These are phyloP conservation scores for Diplodia scrobiculata DNA, from an alignment of 2,329 filamentous ascomycete genomes.

Conservation along the genomic window DNA sequence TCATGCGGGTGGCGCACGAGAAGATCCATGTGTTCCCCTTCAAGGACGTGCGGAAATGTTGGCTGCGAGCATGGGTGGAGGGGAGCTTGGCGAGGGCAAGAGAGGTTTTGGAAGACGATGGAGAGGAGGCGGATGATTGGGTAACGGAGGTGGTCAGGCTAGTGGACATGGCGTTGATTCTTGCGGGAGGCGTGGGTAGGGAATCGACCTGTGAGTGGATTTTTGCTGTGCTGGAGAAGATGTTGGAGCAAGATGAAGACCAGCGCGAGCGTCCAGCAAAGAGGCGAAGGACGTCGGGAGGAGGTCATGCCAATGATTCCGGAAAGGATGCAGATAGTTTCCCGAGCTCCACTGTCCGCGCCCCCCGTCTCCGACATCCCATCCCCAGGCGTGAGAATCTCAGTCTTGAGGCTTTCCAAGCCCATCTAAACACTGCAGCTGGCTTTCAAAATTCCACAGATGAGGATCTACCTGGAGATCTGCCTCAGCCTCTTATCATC, in stretches of 20 bases:
- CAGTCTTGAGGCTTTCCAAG: slow-evolving; percentile 39
- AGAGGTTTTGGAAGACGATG: slow-evolving; percentile 34
- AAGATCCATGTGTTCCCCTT: slow-evolving; percentile 72
- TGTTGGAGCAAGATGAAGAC: slow-evolving; percentile 39
- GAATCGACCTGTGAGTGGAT: slow-evolving; percentile 7
- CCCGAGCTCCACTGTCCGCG: slow-evolving; percentile 42
- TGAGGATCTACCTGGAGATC: slow-evolving; percentile 1
- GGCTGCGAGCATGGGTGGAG: slow-evolving; percentile 72
- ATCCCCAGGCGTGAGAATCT: slow-evolving; percentile 28
- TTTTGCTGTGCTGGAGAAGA: slow-evolving; percentile 12
- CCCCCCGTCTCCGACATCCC: slow-evolving; percentile 1
- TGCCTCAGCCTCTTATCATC: slow-evolving; percentile 65
- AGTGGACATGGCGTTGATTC: slow-evolving; percentile 76
- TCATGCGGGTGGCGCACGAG: slow-evolving; percentile 63
- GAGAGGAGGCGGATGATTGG: slow-evolving; percentile 43
- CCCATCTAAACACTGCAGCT: slow-evolving; percentile 31
- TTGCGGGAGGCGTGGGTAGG: slow-evolving; percentile 53
- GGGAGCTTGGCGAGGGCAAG: slow-evolving; percentile 65
- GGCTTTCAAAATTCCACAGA: background rate
- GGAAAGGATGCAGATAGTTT: background rate
- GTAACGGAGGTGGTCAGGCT: slow-evolving; percentile 63
- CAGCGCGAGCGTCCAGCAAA: background rate
- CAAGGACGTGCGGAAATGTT: slow-evolving; percentile 65
- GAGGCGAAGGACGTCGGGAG: background rate
- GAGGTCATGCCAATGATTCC: slow-evolving; percentile 33